Percentiles rank a stretch among this genome's conserved stretches.
Conservation (phyloP, 1,139 yeast species). For the Pichia sp. region DNA sequence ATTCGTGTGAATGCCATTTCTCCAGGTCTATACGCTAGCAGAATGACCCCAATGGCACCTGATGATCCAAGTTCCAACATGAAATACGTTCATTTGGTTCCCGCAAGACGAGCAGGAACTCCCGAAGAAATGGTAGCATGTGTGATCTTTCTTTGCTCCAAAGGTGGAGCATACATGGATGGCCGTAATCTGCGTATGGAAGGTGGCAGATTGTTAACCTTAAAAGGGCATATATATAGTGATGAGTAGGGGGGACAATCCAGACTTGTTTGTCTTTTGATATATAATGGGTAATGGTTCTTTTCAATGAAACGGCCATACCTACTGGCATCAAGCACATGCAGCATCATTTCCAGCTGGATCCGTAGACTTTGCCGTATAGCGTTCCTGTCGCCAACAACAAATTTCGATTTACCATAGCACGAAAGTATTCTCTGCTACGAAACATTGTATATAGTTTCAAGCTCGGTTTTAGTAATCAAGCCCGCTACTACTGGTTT, state of each 20-base stretch:
- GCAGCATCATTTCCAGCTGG: too few species aligned
- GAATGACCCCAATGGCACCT: constrained; percentile 18
- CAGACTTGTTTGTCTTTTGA: too few species aligned
- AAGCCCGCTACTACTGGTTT: too few species aligned
- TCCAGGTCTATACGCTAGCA: constrained; percentile 17
- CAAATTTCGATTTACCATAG: too few species aligned
- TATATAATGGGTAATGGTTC: neutral
- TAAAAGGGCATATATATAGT: constrained; percentile 18
- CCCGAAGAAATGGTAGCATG: constrained; percentile 17
- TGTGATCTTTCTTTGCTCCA: constrained; percentile 15
- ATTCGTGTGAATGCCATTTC: constrained; percentile 19
- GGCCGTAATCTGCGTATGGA: constrained; percentile 19
- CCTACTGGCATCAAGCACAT: neutral
- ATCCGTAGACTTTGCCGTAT: too few species aligned
- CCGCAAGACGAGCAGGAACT: constrained; percentile 16
- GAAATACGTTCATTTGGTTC: constrained; percentile 14
- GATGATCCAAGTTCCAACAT: constrained; percentile 18
- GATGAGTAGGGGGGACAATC: constrained; percentile 10
- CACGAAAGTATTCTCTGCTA: too few species aligned
- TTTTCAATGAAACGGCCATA: neutral
- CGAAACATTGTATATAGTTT: too few species aligned
- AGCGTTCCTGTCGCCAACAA: too few species aligned
- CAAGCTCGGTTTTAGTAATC: too few species aligned
- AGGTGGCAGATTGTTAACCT: constrained; percentile 16
- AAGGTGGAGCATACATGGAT: constrained; percentile 20